A percentile compares a stretch with the other conserved stretches of the same genome.
Conservation (phyloP, 2,329 filamentous ascomycete genomes). For the Xylariaceae sp. region DNA sequence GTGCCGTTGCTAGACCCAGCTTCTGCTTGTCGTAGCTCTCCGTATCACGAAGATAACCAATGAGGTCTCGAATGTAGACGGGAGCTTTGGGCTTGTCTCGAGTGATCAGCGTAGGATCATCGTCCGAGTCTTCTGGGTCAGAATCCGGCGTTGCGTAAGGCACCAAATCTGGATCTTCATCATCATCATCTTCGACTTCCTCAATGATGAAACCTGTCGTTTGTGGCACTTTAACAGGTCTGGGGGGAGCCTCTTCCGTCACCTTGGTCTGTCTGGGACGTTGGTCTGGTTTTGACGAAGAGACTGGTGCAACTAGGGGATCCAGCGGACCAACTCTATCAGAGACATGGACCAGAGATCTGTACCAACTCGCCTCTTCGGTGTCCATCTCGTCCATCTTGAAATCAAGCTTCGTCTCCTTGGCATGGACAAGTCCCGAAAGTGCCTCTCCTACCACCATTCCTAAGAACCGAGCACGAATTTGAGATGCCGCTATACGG, state of each 20-base stretch:
- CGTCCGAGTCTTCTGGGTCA: slow-evolving; percentile 85
- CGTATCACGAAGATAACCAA: slow-evolving; percentile 68
- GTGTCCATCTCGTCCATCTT: slow-evolving; percentile 70
- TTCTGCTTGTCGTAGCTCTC: slow-evolving; percentile 82
- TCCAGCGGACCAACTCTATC: slow-evolving; percentile 57
- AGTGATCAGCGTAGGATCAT: slow-evolving; percentile 80
- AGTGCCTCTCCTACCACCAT: slow-evolving; percentile 77
- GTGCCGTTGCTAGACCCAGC: slow-evolving; percentile 68
- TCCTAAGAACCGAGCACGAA: slow-evolving; percentile 70
- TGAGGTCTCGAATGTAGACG: slow-evolving; percentile 83
- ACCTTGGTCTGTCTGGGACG: background rate
- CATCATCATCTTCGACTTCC: slow-evolving; percentile 53
- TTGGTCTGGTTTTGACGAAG: slow-evolving; percentile 18
- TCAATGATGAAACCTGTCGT: slow-evolving; percentile 49
- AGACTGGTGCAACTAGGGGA: slow-evolving; percentile 31
- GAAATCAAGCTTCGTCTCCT: slow-evolving; percentile 70
- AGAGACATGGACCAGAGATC: slow-evolving; percentile 52
- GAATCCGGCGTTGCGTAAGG: slow-evolving; percentile 82
- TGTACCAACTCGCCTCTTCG: slow-evolving; percentile 68
- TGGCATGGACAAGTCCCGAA: slow-evolving; percentile 56
- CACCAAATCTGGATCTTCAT: slow-evolving; percentile 60
- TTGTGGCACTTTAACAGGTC: too few species aligned
- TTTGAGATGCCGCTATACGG: slow-evolving; percentile 69
- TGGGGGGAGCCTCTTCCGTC: slow-evolving; percentile 22
- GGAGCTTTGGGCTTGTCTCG: slow-evolving; percentile 77